Percentiles rank a stretch among this genome's conserved stretches.
phyloP scores from a whole-genome alignment of 495 filamentous ascomycete species.

The Tuber indicum region DNA sequence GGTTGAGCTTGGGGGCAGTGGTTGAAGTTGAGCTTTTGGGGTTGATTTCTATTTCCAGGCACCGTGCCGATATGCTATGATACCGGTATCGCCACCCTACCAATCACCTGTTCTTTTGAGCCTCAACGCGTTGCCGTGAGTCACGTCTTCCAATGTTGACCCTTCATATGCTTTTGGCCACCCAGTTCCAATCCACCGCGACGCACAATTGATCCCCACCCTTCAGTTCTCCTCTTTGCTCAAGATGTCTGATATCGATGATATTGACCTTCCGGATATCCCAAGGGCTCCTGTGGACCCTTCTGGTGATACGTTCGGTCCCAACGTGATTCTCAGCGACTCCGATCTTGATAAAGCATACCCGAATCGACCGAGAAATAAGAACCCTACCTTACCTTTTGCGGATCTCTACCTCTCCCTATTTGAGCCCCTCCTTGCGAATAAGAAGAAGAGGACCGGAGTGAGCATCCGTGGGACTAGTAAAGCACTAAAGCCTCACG shows the following conservation, averaged over 20 bases:
- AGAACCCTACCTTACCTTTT: constrained; percentile 72
- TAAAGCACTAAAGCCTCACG: constrained; percentile 63
- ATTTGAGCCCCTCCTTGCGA: constrained; percentile 80
- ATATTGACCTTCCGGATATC: constrained; percentile 7
- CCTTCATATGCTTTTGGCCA: not conserved
- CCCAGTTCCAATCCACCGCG: not conserved
- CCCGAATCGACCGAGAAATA: constrained; percentile 77
- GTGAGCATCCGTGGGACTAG: constrained; percentile 55
- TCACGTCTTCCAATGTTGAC: not conserved
- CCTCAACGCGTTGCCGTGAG: not conserved
- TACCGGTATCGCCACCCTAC: no score
- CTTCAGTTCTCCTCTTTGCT: not conserved
- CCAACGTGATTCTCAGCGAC: constrained; percentile 28
- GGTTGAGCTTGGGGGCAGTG: no score
- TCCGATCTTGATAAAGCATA: constrained; percentile 46
- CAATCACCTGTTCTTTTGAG: not conserved
- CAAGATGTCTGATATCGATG: constrained; percentile 22
- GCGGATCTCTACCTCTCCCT: constrained; percentile 67
- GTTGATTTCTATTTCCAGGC: no score
- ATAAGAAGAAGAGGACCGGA: constrained; percentile 65
- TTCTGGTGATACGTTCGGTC: constrained; percentile 12
- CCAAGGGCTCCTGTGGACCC: constrained; percentile 10
- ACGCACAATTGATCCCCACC: not conserved
- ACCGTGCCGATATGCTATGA: no score
- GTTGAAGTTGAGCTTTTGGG: no score